phyloP scores from a whole-genome alignment of 2,329 filamentous ascomycete species.

The Alternaria atra region DNA sequence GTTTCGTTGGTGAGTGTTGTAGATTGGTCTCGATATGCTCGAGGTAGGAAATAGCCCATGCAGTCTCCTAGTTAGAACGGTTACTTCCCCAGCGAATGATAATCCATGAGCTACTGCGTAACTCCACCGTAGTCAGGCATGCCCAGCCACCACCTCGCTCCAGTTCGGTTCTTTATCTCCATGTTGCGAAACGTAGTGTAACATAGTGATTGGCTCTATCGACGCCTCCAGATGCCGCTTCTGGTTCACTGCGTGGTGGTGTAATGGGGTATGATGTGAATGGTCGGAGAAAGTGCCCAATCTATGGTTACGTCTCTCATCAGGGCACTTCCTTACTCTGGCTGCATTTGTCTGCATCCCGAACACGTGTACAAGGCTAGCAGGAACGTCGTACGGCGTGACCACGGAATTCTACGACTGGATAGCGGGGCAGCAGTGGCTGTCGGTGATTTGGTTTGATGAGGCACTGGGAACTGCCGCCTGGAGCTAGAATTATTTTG shows the following conservation, averaged over 20 bases:
- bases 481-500: background rate
- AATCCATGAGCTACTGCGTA: background rate
- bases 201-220: constrained; percentile 7
- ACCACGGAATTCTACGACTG: background rate
- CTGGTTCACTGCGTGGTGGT: constrained; percentile 29
- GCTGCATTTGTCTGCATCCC: background rate
- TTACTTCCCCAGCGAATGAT: constrained; percentile 18
- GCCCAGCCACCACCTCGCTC: background rate
- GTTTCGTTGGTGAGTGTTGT: background rate
- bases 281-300: constrained; percentile 20
- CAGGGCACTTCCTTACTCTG: constrained; percentile 1
- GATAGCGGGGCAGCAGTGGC: background rate
- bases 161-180: background rate
- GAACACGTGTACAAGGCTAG: constrained; percentile 15
- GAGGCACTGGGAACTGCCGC: background rate
- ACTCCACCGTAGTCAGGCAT: background rate
- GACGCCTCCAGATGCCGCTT: constrained; percentile 15
- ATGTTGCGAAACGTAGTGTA: constrained; percentile 2
- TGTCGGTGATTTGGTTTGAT: background rate
- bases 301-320: background rate
- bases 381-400: constrained; percentile 3
- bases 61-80: constrained; percentile 1
- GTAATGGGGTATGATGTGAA: constrained; percentile 34
- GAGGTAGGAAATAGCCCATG: constrained; percentile 1
- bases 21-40: background rate